Conservation (phyloP, 2,329 filamentous ascomycete species). For the Aspergillus neotritici region DNA sequence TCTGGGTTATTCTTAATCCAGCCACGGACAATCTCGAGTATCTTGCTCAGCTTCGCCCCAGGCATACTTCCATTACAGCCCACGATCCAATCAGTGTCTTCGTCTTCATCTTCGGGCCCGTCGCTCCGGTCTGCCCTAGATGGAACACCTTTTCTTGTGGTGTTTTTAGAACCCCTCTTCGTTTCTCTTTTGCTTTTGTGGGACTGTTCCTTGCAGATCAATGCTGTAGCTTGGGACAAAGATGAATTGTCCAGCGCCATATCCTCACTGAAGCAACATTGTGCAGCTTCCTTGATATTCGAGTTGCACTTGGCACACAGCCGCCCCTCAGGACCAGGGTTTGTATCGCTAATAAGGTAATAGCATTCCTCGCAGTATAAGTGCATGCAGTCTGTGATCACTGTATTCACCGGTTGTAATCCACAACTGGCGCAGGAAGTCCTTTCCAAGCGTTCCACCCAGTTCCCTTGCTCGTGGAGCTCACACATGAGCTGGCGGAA, state of each 20-base stretch:
- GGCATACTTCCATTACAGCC: constrained; percentile 24
- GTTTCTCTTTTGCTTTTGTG: background rate
- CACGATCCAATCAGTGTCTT: constrained; percentile 25
- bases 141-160: background rate
- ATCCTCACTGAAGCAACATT: constrained; percentile 7
- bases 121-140: constrained; percentile 8
- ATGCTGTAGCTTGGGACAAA: background rate
- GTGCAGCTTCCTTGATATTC: constrained; percentile 12
- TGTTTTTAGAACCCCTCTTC: background rate
- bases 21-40: constrained; percentile 31
- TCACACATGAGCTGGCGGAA: constrained; percentile 38
- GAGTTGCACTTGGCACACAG: constrained; percentile 14
- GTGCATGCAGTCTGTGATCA: constrained; percentile 51
- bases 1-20: constrained; percentile 41
- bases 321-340: constrained; percentile 24
- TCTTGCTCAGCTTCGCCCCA: constrained; percentile 36
- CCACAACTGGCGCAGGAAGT: constrained; percentile 42
- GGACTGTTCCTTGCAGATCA: background rate
- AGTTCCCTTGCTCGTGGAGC: constrained; percentile 26
- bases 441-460: constrained; percentile 32
- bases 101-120: constrained; percentile 17
- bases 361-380: constrained; percentile 52
- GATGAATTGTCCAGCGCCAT: background rate
- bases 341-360: constrained; percentile 1
- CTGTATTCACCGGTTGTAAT: constrained; percentile 33